Evolutionary conservation across 106 monocot genomes (phyloP).

Genomic region (Gastrodia elata): DNA sequence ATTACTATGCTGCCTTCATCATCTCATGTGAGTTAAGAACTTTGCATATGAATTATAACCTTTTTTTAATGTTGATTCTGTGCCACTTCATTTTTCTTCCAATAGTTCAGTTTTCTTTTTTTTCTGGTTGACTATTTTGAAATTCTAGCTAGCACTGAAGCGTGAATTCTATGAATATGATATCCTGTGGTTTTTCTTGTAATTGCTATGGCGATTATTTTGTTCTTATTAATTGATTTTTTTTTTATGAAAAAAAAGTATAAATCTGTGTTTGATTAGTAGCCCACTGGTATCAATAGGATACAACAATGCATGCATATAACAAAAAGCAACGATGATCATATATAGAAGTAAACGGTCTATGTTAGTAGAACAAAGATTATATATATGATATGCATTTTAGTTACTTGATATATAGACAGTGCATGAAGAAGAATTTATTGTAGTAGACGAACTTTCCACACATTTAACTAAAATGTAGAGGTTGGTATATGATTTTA

Average conservation of each 20-base stretch:
- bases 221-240: neutral
- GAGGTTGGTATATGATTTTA: too few species aligned
- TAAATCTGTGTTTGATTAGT: neutral
- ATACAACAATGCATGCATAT: too few species aligned
- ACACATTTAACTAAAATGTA: too few species aligned
- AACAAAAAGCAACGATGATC: neutral
- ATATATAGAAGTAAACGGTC: neutral
- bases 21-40: slow-evolving; percentile 44
- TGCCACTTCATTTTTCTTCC: neutral
- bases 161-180: neutral
- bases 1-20: slow-evolving; percentile 95
- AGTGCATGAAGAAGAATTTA: too few species aligned
- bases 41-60: neutral
- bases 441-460: too few species aligned
- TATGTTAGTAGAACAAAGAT: neutral
- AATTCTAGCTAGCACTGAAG: neutral
- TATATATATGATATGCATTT: neutral
- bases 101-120: neutral
- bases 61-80: neutral
- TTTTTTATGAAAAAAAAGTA: neutral
- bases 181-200: neutral
- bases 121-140: neutral
- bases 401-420: too few species aligned
- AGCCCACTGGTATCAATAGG: too few species aligned
- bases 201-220: neutral